These are phyloP conservation scores for Colletotrichum sp. DNA, from an alignment of 2,329 filamentous ascomycete genomes.

Conservation along the genomic window DNA sequence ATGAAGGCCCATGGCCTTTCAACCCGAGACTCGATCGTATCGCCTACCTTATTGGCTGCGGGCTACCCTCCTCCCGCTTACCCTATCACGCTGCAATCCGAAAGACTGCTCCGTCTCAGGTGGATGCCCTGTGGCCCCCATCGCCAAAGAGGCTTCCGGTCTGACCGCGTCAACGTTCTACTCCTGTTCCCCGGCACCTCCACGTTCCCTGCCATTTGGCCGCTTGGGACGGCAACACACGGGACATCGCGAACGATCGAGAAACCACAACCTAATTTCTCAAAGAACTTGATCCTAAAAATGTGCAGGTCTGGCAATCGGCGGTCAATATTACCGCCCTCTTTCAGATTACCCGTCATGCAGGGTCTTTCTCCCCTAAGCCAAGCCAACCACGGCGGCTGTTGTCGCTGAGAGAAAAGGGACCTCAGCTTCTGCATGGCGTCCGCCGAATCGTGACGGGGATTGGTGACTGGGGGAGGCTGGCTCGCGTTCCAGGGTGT, in stretches of 20 bases:
- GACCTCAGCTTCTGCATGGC: neutral
- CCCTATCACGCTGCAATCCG: neutral
- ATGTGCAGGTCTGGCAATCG: neutral
- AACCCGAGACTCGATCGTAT: neutral
- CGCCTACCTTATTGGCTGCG: neutral
- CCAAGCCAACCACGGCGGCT: neutral
- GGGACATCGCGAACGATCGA: neutral
- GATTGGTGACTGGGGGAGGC: neutral
- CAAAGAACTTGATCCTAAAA: neutral
- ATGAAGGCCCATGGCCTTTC: neutral
- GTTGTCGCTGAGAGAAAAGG: neutral
- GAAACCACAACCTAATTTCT: neutral
- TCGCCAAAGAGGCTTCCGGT: neutral
- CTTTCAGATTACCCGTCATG: neutral
- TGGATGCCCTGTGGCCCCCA: neutral
- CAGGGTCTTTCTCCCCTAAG: neutral
- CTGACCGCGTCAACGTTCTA: neutral
- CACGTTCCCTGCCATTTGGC: neutral
- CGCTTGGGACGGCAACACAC: neutral
- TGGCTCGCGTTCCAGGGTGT: conserved; percentile 7
- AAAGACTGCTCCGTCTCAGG: neutral
- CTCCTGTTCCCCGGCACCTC: neutral
- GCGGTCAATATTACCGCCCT: neutral
- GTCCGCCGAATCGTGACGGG: neutral
- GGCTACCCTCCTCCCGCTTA: neutral